These are phyloP conservation scores for Flueggea neowawraea DNA, from an alignment of 441 rosid species.

Conservation along the genomic window DNA sequence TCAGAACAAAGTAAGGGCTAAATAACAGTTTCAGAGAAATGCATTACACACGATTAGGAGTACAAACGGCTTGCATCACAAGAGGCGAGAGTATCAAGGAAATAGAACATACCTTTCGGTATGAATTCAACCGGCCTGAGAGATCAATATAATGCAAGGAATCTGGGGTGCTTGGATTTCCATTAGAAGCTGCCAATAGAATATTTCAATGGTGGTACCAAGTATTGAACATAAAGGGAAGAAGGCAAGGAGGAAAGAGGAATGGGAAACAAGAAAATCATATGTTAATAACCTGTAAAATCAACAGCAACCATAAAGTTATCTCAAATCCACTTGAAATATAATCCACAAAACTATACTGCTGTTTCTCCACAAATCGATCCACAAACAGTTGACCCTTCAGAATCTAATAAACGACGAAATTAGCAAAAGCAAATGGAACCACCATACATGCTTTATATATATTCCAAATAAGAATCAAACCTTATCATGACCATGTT, in stretches of 20 bases:
- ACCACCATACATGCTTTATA: too few species aligned
- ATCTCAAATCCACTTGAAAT: conserved; percentile 81
- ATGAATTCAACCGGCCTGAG: conserved; percentile 67
- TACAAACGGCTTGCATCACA: too few species aligned
- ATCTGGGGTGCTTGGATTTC: conserved; percentile 54
- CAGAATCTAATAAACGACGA: conserved; percentile 33
- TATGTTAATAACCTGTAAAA: conserved; percentile 54
- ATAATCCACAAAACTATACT: conserved; percentile 76
- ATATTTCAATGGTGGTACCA: neutral
- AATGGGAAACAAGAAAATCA: conserved; percentile 2
- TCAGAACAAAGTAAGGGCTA: too few species aligned
- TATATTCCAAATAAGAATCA: conserved; percentile 6
- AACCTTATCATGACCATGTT: conserved; percentile 56
- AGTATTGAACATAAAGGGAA: neutral
- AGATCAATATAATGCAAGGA: conserved; percentile 87
- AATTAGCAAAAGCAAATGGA: neutral
- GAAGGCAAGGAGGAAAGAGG: neutral
- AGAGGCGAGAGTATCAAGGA: neutral
- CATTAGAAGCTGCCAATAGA: conserved; percentile 67
- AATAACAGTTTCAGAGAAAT: too few species aligned
- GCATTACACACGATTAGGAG: too few species aligned
- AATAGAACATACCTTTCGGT: conserved; percentile 51
- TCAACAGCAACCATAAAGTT: conserved; percentile 91
- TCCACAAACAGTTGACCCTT: conserved; percentile 79
- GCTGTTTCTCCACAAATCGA: conserved; percentile 52